Percentiles rank a stretch among this genome's conserved stretches.
phyloP scores from a whole-genome alignment of 2,329 filamentous ascomycete species.

The Clarireedia hainanense region DNA sequence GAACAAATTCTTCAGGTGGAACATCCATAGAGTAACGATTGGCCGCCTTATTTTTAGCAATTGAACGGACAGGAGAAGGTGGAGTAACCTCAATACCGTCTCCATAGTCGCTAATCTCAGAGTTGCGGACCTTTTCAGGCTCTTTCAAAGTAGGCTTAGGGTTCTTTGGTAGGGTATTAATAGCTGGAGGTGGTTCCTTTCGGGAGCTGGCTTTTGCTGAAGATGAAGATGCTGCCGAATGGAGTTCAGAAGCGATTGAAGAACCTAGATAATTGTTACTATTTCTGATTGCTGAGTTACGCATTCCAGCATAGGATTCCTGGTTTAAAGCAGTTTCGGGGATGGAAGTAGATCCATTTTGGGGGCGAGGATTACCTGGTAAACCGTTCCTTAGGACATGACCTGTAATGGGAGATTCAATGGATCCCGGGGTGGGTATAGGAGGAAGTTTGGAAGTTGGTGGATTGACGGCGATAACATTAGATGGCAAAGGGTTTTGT shows the following conservation, averaged over 20 bases:
- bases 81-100: conserved; percentile 40
- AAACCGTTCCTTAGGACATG: conserved; percentile 15
- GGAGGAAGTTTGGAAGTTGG: background rate
- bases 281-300: conserved; percentile 15
- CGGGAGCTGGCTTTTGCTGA: conserved; percentile 7
- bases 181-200: conserved; percentile 7
- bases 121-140: conserved; percentile 35
- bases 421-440: background rate
- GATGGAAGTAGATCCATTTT: conserved; percentile 10
- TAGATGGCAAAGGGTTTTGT: conserved; percentile 33
- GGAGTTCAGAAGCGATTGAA: conserved; percentile 15
- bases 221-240: conserved; percentile 5
- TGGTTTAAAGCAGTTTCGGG: conserved; percentile 4
- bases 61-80: conserved; percentile 34
- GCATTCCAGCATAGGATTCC: conserved; percentile 14
- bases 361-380: conserved; percentile 15
- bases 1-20: conserved; percentile 30
- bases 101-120: conserved; percentile 43
- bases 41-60: conserved; percentile 14
- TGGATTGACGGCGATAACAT: background rate
- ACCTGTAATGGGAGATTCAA: conserved; percentile 7
- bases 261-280: conserved; percentile 28
- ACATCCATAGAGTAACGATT: conserved; percentile 31
- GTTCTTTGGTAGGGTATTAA: conserved; percentile 26
- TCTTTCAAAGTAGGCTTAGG: conserved; percentile 32